phyloP scores from a whole-genome alignment of 768 basidiomycete genomes.

The Solioccasus polychromus region DNA sequence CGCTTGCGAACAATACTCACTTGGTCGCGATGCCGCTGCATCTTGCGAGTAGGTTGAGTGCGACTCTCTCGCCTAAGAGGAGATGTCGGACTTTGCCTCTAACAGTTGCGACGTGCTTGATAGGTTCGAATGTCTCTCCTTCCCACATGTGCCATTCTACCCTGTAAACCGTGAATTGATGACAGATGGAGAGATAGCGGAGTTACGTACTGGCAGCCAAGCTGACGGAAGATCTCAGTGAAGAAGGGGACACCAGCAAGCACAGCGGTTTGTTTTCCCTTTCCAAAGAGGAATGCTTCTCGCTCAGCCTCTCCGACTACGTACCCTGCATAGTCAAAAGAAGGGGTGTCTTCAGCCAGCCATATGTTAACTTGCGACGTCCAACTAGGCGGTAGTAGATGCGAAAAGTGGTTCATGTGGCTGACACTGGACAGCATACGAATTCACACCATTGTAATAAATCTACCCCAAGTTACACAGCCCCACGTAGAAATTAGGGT shows the following conservation, averaged over 20 bases:
- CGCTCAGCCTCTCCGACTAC: conserved; percentile 90
- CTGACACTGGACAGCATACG: background rate
- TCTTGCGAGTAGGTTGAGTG: conserved; percentile 88
- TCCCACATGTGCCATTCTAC: conserved; percentile 94
- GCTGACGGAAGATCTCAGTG: conserved; percentile 84
- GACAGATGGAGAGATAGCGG: background rate
- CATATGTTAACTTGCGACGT: conserved; percentile 74
- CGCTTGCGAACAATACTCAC: conserved; percentile 41
- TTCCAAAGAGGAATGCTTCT: conserved; percentile 87
- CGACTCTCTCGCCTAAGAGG: conserved; percentile 89
- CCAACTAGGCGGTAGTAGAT: conserved; percentile 95
- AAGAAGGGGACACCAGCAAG: conserved; percentile 96
- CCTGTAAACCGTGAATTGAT: conserved; percentile 42
- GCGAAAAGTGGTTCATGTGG: conserved; percentile 38
- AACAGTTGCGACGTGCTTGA: conserved; percentile 88
- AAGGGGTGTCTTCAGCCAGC: conserved; percentile 92
- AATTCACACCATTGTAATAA: background rate
- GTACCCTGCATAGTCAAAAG: conserved; percentile 95
- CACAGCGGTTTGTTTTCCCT: conserved; percentile 74
- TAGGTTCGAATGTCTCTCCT: conserved; percentile 75
- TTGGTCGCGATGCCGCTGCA: conserved; percentile 97
- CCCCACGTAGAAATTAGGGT: no score
- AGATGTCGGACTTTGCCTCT: conserved; percentile 84
- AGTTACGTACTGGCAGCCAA: conserved; percentile 83
- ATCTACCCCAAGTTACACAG: no score